Base-by-base conservation (phyloP, 2,329 filamentous ascomycete genomes). In the Talaromyces pinophilus region DNA sequence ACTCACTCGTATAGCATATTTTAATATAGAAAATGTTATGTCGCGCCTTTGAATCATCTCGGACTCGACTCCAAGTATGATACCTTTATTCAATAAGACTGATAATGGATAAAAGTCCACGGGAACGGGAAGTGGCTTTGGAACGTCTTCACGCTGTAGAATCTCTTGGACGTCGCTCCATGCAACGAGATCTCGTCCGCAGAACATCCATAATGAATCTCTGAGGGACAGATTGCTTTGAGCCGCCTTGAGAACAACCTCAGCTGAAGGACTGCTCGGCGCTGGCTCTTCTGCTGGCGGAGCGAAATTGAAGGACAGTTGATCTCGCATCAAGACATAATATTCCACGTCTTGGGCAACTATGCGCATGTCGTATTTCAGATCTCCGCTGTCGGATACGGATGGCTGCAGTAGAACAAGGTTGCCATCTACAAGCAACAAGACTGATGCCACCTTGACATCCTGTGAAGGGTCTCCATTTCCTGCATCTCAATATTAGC, bases 351-450 rank as follows among this genome's bases (percentile, higher is more conserved):
- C 96, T 73, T 97, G 92, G 13, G 93, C 93, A 74, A 99, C 90
- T 67, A 98, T 90, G 10, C 93, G 90, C 95, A 99, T 99, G 75
- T 98, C 94, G 75, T 99, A 99, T 81, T 97, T 98, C 62, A 97
- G 84, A 71, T 93, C 90, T 5, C 92, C 91, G 52, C 90, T 87
- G 59, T 92, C 91, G 62, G 91, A 93, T 5, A 92, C 83, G 0
- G 92, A 93, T 1, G 95, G 94, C 70, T 96, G 92, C 59, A 99
- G 84, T 44, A 98, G 82, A 11, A 98, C 95, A 22, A 99, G 86
- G 77, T 99, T 99, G 35, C 94, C 95, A 75, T 99, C 95, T 1
- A 99, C 93, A n/a, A 99, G 84, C 73, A 99, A 97, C 15, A 99
- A 82, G 13, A 99, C 93, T 0, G 93, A 96, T 7, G 95, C 95